These are phyloP conservation scores for Lichtheimia ramosa DNA, from an alignment of 371 early-diverging fungal species.

Conservation along the genomic window DNA sequence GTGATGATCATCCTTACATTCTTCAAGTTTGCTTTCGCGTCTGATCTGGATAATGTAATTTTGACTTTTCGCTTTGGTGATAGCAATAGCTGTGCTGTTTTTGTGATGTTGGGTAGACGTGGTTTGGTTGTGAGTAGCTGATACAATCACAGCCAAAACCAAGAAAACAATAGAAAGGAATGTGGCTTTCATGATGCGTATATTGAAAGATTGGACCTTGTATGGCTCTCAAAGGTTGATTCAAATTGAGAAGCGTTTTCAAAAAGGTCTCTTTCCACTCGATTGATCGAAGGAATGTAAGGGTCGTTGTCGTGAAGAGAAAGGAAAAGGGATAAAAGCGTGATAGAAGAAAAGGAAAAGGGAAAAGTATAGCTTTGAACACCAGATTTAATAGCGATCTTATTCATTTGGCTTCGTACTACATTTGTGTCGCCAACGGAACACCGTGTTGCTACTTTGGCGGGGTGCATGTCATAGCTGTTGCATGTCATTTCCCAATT, in stretches of 20 bases:
- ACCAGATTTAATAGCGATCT: not conserved
- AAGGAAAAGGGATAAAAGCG: conserved; percentile 2
- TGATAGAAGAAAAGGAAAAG: not conserved
- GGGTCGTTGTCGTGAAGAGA: not conserved
- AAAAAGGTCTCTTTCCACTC: not conserved
- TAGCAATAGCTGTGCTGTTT: not conserved
- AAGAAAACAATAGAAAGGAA: conserved; percentile 2
- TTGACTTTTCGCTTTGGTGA: conserved; percentile 8
- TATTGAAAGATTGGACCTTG: no score
- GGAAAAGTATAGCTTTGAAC: not conserved
- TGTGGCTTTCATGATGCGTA: conserved; percentile 4
- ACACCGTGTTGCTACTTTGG: no score
- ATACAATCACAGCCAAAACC: conserved; percentile 3
- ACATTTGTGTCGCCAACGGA: conserved; percentile 12
- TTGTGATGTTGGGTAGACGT: no score
- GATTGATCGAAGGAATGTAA: not conserved
- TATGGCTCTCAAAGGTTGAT: no score
- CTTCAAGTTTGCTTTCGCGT: conserved; percentile 23
- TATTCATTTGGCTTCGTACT: conserved; percentile 18
- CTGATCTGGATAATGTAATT: conserved; percentile 38
- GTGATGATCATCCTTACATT: conserved; percentile 21
- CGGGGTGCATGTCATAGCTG: no score
- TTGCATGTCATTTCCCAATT: no score
- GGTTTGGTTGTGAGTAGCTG: conserved; percentile 6
- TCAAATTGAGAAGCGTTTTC: no score